These are phyloP conservation scores for Colletotrichum lindemuthianum DNA, from an alignment of 2,329 filamentous ascomycete genomes.

Conservation along the genomic window DNA sequence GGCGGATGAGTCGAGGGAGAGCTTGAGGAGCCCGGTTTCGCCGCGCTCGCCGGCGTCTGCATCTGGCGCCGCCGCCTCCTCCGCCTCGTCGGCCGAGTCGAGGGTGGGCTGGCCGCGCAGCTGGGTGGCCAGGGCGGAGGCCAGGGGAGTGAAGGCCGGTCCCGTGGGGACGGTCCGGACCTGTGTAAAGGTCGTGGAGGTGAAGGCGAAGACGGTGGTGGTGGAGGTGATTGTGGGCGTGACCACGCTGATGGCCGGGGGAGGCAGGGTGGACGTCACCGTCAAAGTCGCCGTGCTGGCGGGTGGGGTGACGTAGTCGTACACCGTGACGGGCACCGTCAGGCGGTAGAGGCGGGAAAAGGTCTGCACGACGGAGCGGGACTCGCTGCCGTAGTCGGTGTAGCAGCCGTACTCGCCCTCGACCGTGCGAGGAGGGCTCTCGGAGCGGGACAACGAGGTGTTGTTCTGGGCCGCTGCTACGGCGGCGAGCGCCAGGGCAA, in stretches of 20 bases:
- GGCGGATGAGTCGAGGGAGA: background rate
- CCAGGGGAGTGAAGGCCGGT: slow-evolving; percentile 11
- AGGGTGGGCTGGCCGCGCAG: no score
- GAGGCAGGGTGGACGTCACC: slow-evolving; percentile 1
- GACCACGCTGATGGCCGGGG: background rate
- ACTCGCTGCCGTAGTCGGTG: slow-evolving; percentile 16
- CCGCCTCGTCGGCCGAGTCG: background rate
- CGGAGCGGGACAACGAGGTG: no score
- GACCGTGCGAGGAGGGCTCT: slow-evolving; percentile 3
- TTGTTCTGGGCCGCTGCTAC: background rate
- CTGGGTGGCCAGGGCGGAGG: slow-evolving; percentile 1
- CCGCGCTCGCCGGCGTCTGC: background rate
- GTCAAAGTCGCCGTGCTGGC: slow-evolving; percentile 24
- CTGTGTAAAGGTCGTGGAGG: background rate
- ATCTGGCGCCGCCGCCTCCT: background rate
- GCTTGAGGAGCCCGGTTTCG: background rate
- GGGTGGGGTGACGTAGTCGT: slow-evolving; percentile 17
- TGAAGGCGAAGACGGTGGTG: background rate
- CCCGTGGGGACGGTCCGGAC: background rate
- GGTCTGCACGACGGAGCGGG: background rate
- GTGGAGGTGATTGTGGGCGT: background rate
- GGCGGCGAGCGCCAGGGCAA: background rate
- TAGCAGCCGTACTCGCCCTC: slow-evolving; percentile 29
- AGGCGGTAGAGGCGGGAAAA: slow-evolving; percentile 25
- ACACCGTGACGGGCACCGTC: slow-evolving; percentile 24